A percentile compares a stretch with the other conserved stretches of the same genome.
phyloP scores from a whole-genome alignment of 228 moss, liverwort and hornwort genomes.

The Sphagnum fallax region DNA sequence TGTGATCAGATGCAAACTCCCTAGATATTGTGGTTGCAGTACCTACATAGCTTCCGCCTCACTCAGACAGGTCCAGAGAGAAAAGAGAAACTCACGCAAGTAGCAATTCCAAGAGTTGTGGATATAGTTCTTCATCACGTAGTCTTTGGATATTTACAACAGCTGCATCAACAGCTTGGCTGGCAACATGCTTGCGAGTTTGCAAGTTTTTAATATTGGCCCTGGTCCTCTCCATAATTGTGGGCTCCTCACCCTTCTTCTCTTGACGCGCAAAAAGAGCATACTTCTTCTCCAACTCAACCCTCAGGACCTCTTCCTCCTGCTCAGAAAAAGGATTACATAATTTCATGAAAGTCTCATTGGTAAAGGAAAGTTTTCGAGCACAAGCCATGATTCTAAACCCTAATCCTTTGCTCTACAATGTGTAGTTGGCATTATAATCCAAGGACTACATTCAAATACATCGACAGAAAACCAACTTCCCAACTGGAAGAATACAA shows the following conservation, averaged over 20 bases:
- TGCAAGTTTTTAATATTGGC: constrained; percentile 59
- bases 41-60: no score
- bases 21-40: no score
- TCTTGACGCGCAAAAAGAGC: constrained; percentile 60
- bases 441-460: no score
- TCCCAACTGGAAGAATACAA: no score
- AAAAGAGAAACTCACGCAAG: constrained; percentile 40
- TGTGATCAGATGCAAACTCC: no score
- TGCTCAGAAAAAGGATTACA: constrained; percentile 6
- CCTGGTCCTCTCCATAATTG: constrained; percentile 66
- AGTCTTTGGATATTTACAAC: constrained; percentile 56
- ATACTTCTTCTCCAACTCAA: constrained; percentile 66
- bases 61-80: no score
- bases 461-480: no score
- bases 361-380: no score
- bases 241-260: constrained; percentile 70
- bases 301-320: constrained; percentile 66
- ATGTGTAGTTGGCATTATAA: no score
- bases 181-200: constrained; percentile 66
- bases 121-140: constrained; percentile 68
- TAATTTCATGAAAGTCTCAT: no score
- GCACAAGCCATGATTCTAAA: neutral
- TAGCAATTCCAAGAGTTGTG: constrained; percentile 64
- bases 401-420: no score
- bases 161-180: constrained; percentile 76